Percentiles rank a stretch among this genome's conserved stretches.
Evolutionary conservation across 31 red algal genomes (phyloP).

Genomic region (Endocladia muricata): DNA sequence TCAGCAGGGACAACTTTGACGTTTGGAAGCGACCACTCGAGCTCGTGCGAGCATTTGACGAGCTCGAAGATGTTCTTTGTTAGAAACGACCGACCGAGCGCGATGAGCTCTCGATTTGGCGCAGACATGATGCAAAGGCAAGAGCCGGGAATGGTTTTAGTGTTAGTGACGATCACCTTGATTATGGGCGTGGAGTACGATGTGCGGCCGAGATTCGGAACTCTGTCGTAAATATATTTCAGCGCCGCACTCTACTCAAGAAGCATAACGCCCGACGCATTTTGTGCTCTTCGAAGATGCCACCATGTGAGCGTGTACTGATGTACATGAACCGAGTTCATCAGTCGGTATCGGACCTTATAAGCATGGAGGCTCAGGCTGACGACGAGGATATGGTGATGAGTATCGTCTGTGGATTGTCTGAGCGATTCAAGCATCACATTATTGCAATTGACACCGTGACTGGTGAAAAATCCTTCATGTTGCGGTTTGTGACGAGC

Average conservation of each 20-base stretch:
- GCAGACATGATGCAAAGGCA: neutral
- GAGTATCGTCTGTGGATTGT: neutral
- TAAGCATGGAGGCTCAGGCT: neutral
- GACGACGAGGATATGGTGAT: neutral
- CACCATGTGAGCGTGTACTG: neutral
- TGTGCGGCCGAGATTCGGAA: neutral
- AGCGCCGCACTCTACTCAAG: neutral
- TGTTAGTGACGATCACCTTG: neutral
- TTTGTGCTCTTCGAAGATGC: constrained; percentile 4
- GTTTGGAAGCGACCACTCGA: too few species aligned
- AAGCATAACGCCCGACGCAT: neutral
- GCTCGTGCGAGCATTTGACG: too few species aligned
- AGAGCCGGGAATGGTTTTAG: neutral
- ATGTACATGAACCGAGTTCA: too few species aligned
- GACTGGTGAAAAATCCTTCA: neutral
- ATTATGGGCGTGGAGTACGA: neutral
- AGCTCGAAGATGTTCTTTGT: too few species aligned
- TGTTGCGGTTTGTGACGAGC: constrained; percentile 5
- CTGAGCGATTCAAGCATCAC: neutral
- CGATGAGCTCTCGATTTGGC: neutral
- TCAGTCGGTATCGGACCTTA: neutral
- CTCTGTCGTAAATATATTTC: neutral
- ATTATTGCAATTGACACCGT: neutral
- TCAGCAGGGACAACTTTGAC: too few species aligned
- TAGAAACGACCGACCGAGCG: too few species aligned